phyloP scores from a whole-genome alignment of 2,329 filamentous ascomycete species.

The Fusarium drepaniforme region DNA sequence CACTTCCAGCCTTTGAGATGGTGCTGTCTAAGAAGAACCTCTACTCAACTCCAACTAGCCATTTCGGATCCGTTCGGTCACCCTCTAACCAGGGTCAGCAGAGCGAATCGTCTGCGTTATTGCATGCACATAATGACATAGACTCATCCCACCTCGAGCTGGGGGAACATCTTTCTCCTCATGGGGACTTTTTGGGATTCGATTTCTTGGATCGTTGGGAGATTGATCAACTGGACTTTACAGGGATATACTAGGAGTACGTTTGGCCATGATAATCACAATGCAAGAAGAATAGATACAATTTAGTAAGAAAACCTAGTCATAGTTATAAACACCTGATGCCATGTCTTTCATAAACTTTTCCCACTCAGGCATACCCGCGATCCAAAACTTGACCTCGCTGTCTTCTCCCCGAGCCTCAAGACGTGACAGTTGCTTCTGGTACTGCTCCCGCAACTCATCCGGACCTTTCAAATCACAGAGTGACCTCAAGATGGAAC shows the following conservation, averaged over 20 bases:
- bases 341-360: neutral
- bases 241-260: neutral
- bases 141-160: neutral
- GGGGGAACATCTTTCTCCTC: neutral
- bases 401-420: neutral
- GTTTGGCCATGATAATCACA: neutral
- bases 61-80: neutral
- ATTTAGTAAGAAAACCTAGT: neutral
- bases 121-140: neutral
- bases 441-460: neutral
- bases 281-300: neutral
- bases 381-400: neutral
- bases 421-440: neutral
- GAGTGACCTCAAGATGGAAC: neutral
- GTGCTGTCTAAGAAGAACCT: slow-evolving; percentile 20
- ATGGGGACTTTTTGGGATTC: neutral
- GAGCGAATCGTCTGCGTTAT: neutral
- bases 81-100: neutral
- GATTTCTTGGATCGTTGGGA: slow-evolving; percentile 7
- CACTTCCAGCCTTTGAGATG: slow-evolving; percentile 10
- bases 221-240: slow-evolving; percentile 3
- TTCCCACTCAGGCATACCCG: neutral
- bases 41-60: neutral
- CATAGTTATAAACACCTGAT: no score
- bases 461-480: no score